Evolutionary conservation across 1,284 basidiomycete species (phyloP).

Genomic region (Phylloboletellus chloephorus): DNA sequence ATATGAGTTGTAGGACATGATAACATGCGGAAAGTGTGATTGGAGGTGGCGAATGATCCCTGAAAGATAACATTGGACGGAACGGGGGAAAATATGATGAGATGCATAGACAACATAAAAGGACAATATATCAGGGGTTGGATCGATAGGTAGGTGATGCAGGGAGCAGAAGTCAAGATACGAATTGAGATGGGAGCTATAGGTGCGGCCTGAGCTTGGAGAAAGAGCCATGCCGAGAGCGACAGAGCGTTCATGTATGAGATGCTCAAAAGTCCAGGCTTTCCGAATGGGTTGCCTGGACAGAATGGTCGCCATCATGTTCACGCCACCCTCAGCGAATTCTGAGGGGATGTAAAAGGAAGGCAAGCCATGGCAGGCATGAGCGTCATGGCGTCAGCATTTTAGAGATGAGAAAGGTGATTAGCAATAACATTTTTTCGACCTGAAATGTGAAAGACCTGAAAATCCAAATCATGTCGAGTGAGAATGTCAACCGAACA

Average conservation of each 20-base stretch:
- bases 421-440: neutral
- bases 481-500: neutral
- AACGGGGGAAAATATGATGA: neutral
- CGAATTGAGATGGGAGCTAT: neutral
- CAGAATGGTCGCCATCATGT: neutral
- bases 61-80: neutral
- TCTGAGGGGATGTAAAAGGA: slow-evolving; percentile 1
- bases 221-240: neutral
- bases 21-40: neutral
- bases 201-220: neutral
- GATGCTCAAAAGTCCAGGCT: neutral
- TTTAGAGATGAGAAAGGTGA: neutral
- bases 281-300: neutral
- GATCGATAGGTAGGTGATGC: neutral
- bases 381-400: neutral
- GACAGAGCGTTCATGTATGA: neutral
- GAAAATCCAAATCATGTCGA: neutral
- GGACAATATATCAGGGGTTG: neutral
- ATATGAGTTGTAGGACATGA: neutral
- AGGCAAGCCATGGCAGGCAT: neutral
- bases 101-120: neutral
- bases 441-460: neutral
- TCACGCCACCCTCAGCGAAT: neutral
- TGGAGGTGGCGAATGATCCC: neutral
- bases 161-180: too few relatives aligned